phyloP scores from a whole-genome alignment of 2,329 filamentous ascomycete species.

The Mariannaea sp. region DNA sequence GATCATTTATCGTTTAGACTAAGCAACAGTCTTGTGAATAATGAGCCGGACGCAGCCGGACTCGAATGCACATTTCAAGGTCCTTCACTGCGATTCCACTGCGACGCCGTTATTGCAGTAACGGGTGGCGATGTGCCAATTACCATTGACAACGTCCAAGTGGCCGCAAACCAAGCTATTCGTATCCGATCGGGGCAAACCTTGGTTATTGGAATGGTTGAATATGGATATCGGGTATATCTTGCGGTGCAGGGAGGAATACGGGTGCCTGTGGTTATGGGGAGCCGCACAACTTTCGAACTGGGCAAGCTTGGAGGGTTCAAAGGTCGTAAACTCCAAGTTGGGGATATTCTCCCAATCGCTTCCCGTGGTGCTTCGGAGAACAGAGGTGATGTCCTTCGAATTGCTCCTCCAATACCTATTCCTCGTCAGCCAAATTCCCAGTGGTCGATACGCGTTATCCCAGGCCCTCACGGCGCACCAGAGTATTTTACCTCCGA shows the following conservation, averaged over 20 bases:
- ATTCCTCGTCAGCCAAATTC: conserved; percentile 35
- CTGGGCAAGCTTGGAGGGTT: conserved; percentile 43
- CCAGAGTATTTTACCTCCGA: conserved; percentile 45
- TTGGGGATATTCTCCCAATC: conserved; percentile 39
- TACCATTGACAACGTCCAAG: conserved; percentile 31
- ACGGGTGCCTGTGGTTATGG: conserved; percentile 41
- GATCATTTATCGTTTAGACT: conserved; percentile 44
- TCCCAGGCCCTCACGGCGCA: conserved; percentile 47
- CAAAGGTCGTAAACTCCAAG: conserved; percentile 40
- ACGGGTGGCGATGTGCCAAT: conserved; percentile 39
- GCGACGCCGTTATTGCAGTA: conserved; percentile 40
- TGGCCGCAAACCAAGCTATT: conserved; percentile 32
- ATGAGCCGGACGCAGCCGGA: conserved; percentile 36
- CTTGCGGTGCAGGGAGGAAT: conserved; percentile 44
- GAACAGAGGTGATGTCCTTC: rapidly evolving
- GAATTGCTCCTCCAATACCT: conserved; percentile 14
- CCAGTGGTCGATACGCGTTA: conserved; percentile 40
- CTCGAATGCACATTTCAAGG: conserved; percentile 45
- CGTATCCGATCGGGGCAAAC: conserved; percentile 34
- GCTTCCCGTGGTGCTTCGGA: background rate
- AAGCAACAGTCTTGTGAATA: conserved; percentile 45
- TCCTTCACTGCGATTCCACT: conserved; percentile 43
- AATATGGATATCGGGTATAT: conserved; percentile 43
- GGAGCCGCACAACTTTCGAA: conserved; percentile 41
- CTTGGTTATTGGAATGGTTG: conserved; percentile 34